These are phyloP conservation scores for Phyllostachys edulis DNA, from an alignment of 176 grass and related monocot species.

Conservation along the genomic window DNA sequence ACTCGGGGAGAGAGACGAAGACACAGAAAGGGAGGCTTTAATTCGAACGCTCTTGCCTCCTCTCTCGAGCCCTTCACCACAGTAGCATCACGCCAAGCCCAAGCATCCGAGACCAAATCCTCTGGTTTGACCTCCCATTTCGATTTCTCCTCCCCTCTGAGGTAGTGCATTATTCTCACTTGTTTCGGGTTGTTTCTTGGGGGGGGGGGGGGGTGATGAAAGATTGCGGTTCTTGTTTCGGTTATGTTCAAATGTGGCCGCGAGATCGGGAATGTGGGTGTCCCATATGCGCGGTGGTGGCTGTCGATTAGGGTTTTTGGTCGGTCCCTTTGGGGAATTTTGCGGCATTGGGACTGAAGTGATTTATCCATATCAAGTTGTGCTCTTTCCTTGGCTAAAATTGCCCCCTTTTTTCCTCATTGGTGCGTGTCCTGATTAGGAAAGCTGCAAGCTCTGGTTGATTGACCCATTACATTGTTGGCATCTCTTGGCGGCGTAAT, in stretches of 20 bases:
- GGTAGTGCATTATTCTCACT: conserved; percentile 20
- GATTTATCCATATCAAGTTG: conserved; percentile 8
- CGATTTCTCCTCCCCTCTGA: conserved; percentile 4
- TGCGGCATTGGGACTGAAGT: neutral
- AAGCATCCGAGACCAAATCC: conserved; percentile 31
- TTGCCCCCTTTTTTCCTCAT: neutral
- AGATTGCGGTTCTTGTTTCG: neutral
- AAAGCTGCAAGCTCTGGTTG: neutral
- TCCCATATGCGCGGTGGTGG: neutral
- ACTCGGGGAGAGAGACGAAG: neutral
- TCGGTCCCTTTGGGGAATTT: neutral
- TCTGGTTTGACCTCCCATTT: conserved; percentile 1
- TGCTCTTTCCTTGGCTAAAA: neutral
- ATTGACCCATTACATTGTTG: neutral
- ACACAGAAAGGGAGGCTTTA: conserved; percentile 47
- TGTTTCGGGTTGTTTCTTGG: neutral
- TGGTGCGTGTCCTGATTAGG: neutral
- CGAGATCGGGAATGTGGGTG: no score
- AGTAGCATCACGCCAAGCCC: conserved; percentile 19
- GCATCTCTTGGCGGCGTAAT: neutral
- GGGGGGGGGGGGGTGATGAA: neutral
- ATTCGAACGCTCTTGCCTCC: conserved; percentile 75
- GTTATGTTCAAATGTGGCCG: neutral
- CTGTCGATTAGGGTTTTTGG: neutral
- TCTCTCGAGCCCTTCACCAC: conserved; percentile 41